Evolutionary conservation across 805 yeast genomes (phyloP), one percentile per base, ranked within the genome.

Genomic region (Tetrapisispora phaffii): DNA sequence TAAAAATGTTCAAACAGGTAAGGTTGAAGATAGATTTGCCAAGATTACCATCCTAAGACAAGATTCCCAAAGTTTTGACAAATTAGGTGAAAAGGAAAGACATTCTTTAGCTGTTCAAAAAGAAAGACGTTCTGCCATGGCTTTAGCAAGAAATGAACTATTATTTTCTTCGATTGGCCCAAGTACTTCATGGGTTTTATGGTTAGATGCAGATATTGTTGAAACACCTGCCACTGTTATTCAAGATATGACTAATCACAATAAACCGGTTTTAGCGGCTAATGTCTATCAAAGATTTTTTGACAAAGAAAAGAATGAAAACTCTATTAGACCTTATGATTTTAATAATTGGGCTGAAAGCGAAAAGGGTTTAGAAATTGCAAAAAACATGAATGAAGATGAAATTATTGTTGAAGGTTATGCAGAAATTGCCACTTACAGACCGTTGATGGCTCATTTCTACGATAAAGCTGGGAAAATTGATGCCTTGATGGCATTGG

Each of bases 331-430:
- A 56, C 93, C 97, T 6, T 93, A 93, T 62, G 98, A 93, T 65
- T 90, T 74, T 72, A 93, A 93, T 69, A 90, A 93, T 65, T 93
- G 99, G 99, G 82, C 80, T 31, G 93, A 85, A 61, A 75, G 78
- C 52, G 90, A 85, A 39, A 83, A 77, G 52, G 97, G 96, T 3
- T 69, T 80, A 56, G 72, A 79, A 56, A 64, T 93, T 47, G 97
- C 96, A 1, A 62, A 74, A 6, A 63, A 69, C 1, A 71, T 93
- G 82, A 64, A 72, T 16, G 94, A 86, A 1, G 97, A 93, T 60
- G 96, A 93, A 52, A 88, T 93, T 56, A 74, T 93, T 46, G 88
- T 93, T 12, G 99, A 93, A 68, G 98, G 97, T 3, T 93, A 93
- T 66, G 70, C 80, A 1, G 97, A 93, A 60, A 71, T 90, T 66